Evolutionary conservation across 805 yeast species (phyloP).

Genomic region (Metschnikowia proteae): DNA sequence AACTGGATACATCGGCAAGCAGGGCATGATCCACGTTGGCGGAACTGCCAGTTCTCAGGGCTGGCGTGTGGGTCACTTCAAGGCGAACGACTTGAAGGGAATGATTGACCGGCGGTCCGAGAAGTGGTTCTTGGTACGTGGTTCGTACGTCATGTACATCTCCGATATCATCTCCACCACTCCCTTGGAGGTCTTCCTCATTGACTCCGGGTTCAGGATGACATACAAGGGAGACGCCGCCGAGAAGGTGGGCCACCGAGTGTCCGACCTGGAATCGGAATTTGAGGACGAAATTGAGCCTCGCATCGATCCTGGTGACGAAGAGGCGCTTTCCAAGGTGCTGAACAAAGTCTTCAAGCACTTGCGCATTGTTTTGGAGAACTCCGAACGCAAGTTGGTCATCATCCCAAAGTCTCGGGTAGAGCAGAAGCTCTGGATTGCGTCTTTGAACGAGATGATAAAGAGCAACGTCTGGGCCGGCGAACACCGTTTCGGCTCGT

Average conservation of each 20-base stretch:
- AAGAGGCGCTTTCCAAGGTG: slow-evolving; percentile 18
- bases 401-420: slow-evolving; percentile 64
- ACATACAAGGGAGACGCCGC: slow-evolving; percentile 42
- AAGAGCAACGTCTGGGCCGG: slow-evolving; percentile 68
- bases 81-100: slow-evolving; percentile 70
- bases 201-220: slow-evolving; percentile 72
- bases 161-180: slow-evolving; percentile 82
- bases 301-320: slow-evolving; percentile 21
- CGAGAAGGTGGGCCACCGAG: slow-evolving; percentile 15
- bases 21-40: slow-evolving; percentile 77
- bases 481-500: slow-evolving; percentile 75
- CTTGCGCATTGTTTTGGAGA: slow-evolving; percentile 54
- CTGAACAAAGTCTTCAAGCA: slow-evolving; percentile 51
- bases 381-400: slow-evolving; percentile 73
- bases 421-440: slow-evolving; percentile 70
- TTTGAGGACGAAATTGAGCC: slow-evolving; percentile 39
- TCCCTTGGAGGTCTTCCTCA: slow-evolving; percentile 85
- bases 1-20: slow-evolving; percentile 78
- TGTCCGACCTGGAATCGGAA: slow-evolving; percentile 40
- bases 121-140: slow-evolving; percentile 88
- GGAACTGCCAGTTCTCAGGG: slow-evolving; percentile 87
- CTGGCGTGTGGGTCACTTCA: slow-evolving; percentile 91
- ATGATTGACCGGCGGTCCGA: slow-evolving; percentile 89
- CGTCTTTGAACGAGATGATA: slow-evolving; percentile 67
- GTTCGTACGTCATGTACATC: slow-evolving; percentile 80